Base-by-base conservation (phyloP, 495 filamentous ascomycete species). In the Amorphotheca resinae region DNA sequence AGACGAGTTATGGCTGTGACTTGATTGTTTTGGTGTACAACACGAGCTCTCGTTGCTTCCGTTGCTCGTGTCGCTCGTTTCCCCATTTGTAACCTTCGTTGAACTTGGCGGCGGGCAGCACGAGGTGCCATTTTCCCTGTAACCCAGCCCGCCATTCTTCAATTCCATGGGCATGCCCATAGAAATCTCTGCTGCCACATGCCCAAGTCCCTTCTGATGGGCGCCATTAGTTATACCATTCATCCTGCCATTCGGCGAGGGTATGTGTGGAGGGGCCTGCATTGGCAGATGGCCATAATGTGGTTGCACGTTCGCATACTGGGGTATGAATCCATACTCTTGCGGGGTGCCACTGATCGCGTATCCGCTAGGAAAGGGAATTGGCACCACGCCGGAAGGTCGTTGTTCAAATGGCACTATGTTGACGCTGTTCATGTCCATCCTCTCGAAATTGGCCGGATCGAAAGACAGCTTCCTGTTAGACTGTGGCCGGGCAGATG, bases 391-490 rank as follows among this genome's bases (percentile, higher is more conserved):
- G 16, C 14, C 36, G 18, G 51, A 42, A 14, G 38, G 20, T 40
- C 44, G 38, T 20, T 41, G 46, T 2, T 54, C 48, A 38, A 40
- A 42, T 17, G 42, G 25, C 47, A 53, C n/a, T 9, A 70, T 28
- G 42, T 68, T 70, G 41, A 70, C 31, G 0, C 56, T 60, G 39
- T 51, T 62, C 23, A 59, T 55, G 39, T 71, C 62, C 53, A 71
- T 69, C 40, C 68, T 63, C 38, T 63, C 54, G 22, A 73, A 44
- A 17, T 59, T 59, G 4, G 54, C 50, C 0, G 54, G 48, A 33
- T 72, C 68, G 38, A 66, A 61, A 0, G 67, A 65, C 25, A 59
- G 69, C 41, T 68, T 70, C 52, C 66, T 60, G 35, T 48, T 17
- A 46, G 55, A 44, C 9, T 14, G 20, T 16, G 52, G 48, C 42